These are phyloP conservation scores for Lactuca saligna DNA, from an alignment of 129 eudicot genomes.

Conservation along the genomic window DNA sequence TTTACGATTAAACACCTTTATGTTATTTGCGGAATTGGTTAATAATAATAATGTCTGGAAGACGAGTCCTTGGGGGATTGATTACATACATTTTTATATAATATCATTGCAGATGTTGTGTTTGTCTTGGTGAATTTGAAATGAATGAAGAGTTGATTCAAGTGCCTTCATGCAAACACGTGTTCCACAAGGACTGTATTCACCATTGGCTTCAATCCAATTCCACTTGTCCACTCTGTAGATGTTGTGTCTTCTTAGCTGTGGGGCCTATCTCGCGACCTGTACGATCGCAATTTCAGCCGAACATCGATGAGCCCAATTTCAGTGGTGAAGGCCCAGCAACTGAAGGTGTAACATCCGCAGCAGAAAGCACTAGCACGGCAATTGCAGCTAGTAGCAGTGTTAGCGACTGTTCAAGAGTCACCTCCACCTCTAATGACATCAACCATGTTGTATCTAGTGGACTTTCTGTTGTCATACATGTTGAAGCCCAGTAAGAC, in stretches of 20 bases:
- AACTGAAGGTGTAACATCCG: constrained; percentile 8
- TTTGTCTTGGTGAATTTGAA: constrained; percentile 76
- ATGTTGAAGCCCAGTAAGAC: constrained; percentile 15
- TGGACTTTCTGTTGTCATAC: constrained; percentile 18
- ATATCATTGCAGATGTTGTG: constrained; percentile 54
- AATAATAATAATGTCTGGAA: no score
- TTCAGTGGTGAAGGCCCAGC: constrained; percentile 12
- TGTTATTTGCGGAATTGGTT: neutral
- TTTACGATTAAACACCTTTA: neutral
- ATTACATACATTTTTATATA: no score
- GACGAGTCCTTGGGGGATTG: neutral
- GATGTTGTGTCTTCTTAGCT: constrained; percentile 48
- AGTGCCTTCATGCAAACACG: constrained; percentile 61
- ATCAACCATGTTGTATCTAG: constrained; percentile 7
- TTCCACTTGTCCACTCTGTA: constrained; percentile 72
- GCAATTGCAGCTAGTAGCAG: neutral
- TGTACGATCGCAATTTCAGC: constrained; percentile 8
- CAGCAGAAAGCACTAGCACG: neutral
- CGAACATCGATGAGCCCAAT: constrained; percentile 6
- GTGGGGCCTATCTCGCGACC: constrained; percentile 13
- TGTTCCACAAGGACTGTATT: constrained; percentile 66
- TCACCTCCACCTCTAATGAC: constrained; percentile 14
- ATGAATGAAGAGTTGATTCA: constrained; percentile 58
- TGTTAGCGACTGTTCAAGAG: constrained; percentile 17
- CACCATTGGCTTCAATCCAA: constrained; percentile 62